These are phyloP conservation scores for Microdochium bolleyi DNA, from an alignment of 2,329 filamentous ascomycete genomes.

Conservation along the genomic window DNA sequence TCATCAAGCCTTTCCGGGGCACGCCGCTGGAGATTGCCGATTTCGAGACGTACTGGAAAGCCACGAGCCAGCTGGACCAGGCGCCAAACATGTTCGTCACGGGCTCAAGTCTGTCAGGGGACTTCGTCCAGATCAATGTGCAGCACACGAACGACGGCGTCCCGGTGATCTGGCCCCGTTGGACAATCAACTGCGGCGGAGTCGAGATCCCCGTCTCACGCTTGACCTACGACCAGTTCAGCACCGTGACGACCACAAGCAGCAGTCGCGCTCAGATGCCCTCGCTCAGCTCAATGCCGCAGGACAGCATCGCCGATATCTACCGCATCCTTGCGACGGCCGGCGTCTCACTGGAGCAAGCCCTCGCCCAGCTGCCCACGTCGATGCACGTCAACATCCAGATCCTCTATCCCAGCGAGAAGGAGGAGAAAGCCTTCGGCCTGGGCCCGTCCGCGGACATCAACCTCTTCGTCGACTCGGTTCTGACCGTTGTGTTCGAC, in stretches of 20 bases:
- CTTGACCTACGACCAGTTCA: constrained; percentile 67
- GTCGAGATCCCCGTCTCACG: constrained; percentile 78
- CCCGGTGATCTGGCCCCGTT: constrained; percentile 80
- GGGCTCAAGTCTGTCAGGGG: constrained; percentile 89
- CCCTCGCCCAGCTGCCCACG: constrained; percentile 65
- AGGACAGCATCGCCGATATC: constrained; percentile 52
- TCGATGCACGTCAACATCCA: constrained; percentile 89
- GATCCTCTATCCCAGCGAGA: constrained; percentile 71
- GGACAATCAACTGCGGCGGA: constrained; percentile 68
- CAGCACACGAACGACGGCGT: constrained; percentile 84
- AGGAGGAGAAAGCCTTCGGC: constrained; percentile 62
- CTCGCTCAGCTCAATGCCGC: constrained; percentile 34
- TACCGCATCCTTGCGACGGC: constrained; percentile 67
- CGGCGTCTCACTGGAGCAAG: constrained; percentile 73
- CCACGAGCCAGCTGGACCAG: constrained; percentile 84
- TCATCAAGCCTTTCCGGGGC: constrained; percentile 92
- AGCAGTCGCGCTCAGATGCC: constrained; percentile 34
- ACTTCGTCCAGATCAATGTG: constrained; percentile 86
- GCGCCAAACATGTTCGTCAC: constrained; percentile 84
- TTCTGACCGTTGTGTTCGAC: constrained; percentile 82
- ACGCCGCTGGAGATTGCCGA: constrained; percentile 93
- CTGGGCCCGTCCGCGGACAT: constrained; percentile 73
- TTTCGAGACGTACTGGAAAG: constrained; percentile 99
- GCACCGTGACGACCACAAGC: constrained; percentile 37
- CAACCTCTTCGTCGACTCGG: constrained; percentile 77